phyloP scores from a whole-genome alignment of 208 protist genomes.

The Wallacemonas sp. region DNA sequence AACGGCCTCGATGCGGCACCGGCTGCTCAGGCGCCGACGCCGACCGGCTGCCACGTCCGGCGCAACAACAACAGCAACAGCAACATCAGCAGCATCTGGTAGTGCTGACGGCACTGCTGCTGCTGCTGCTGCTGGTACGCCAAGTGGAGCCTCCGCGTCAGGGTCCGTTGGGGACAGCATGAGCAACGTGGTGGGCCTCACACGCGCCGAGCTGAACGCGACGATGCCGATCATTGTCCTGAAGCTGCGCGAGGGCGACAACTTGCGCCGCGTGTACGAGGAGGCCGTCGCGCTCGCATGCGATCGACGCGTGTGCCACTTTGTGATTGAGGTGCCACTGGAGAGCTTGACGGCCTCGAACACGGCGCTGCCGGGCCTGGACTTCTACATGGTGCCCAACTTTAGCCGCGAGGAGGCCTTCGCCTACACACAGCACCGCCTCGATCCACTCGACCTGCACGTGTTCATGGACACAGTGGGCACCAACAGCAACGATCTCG shows the following conservation, averaged over 20 bases:
- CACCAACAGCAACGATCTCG: slow-evolving; percentile 85
- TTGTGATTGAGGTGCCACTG: slow-evolving; percentile 79
- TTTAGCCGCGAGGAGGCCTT: slow-evolving; percentile 73
- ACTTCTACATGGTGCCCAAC: slow-evolving; percentile 83
- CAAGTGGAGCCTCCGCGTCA: too few species aligned
- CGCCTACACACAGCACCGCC: slow-evolving; percentile 64
- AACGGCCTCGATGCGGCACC: slow-evolving; percentile 48
- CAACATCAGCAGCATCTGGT: background rate
- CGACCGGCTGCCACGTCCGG: background rate
- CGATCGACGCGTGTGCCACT: slow-evolving; percentile 71
- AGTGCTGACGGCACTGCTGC: too few species aligned
- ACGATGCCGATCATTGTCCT: slow-evolving; percentile 53
- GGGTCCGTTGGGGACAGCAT: background rate
- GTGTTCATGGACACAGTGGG: slow-evolving; percentile 69
- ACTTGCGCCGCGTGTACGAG: slow-evolving; percentile 58
- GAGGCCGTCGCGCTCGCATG: slow-evolving; percentile 60
- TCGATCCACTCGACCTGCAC: slow-evolving; percentile 71
- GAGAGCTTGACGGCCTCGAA: slow-evolving; percentile 74
- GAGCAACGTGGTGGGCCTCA: background rate
- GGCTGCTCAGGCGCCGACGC: slow-evolving; percentile 12
- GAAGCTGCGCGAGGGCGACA: slow-evolving; percentile 66
- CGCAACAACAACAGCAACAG: background rate
- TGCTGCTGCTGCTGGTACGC: too few species aligned
- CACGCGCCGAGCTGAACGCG: slow-evolving; percentile 23
- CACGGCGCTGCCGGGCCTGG: slow-evolving; percentile 70